Evolutionary conservation across 2,329 filamentous ascomycete genomes (phyloP), one percentile per base, ranked within the genome.

Genomic region (Tolypocladium capitatum): DNA sequence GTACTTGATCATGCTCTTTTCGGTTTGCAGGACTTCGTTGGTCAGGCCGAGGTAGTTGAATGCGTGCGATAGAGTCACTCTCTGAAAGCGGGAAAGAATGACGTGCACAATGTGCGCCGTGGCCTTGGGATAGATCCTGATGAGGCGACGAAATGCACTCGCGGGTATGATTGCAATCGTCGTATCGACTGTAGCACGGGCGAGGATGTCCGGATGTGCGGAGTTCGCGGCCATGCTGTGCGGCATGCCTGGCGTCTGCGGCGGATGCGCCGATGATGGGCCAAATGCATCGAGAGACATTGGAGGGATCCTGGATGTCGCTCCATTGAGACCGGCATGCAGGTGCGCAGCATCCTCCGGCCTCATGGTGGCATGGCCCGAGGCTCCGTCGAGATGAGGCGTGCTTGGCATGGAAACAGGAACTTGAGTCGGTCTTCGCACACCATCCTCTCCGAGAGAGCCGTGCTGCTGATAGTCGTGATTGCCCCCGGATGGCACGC

Each of bases 121-220:
- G 10, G 94, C 90, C 68, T 94, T 94, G 10, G 92, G 92, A 57
- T 97, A 98, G 24, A 96, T 83, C 59, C 87, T 81, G 45, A 94
- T 98, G 46, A 98, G 72, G 9, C 94, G 82, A 46, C 89, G 81
- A 58, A 98, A 98, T 4, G 92, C 94, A 61, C 89, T 95, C 1
- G 92, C 92, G 1, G 94, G 94, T 49, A 98, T 98, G 53, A 98
- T 94, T 6, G 92, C 92, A 65, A 98, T 96, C 0, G 94, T 98
- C 0, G 92, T 98, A 61, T 98, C 94, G 24, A 94, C 85, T 16
- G 89, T 94, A 6, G 92, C 92, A 54, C 92, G 79, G n/a, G 91
- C 92, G 53, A 98, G 88, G 52, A 98, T 92, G 60, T 98, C 92
- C 11, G 92, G 92, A 65, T 98, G 92, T 0, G 87, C 89, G 14